Evolutionary conservation across 202 grass and related monocot species (phyloP).

Genomic region (Digitaria exilis): DNA sequence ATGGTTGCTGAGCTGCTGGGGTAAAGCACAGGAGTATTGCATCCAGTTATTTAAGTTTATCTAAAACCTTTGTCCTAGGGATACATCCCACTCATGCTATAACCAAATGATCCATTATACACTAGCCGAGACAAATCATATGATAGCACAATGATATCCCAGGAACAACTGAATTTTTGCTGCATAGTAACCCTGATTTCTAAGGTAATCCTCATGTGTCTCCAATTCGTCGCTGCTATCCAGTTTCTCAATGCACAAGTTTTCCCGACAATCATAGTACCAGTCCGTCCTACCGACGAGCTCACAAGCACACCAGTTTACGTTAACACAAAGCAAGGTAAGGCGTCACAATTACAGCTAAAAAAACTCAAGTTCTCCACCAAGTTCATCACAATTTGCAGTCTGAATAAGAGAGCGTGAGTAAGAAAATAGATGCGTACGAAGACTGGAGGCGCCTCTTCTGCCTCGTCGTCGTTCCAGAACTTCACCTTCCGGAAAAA

Average conservation of each 20-base stretch:
- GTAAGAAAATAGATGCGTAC: conserved; percentile 47
- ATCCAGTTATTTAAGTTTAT: background rate
- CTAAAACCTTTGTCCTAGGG: background rate
- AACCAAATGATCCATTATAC: conserved; percentile 15
- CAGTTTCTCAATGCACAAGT: background rate
- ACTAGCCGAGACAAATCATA: background rate
- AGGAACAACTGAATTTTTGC: background rate
- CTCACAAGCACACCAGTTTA: background rate
- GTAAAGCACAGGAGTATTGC: background rate
- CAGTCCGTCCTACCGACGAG: background rate
- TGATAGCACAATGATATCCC: background rate
- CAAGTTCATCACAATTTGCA: background rate
- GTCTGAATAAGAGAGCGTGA: background rate
- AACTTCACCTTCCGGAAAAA: conserved; percentile 99
- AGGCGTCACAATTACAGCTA: background rate
- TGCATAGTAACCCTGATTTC: background rate
- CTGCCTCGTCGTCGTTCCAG: conserved; percentile 97
- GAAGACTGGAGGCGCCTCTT: conserved; percentile 96
- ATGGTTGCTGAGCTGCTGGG: background rate
- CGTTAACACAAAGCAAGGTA: background rate
- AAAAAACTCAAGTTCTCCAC: background rate
- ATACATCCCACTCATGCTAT: background rate
- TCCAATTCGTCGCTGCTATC: background rate
- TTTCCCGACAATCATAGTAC: background rate
- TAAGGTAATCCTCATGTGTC: background rate